Conservation (phyloP, 1,284 basidiomycete species). For the Boletus hoseneyae region DNA sequence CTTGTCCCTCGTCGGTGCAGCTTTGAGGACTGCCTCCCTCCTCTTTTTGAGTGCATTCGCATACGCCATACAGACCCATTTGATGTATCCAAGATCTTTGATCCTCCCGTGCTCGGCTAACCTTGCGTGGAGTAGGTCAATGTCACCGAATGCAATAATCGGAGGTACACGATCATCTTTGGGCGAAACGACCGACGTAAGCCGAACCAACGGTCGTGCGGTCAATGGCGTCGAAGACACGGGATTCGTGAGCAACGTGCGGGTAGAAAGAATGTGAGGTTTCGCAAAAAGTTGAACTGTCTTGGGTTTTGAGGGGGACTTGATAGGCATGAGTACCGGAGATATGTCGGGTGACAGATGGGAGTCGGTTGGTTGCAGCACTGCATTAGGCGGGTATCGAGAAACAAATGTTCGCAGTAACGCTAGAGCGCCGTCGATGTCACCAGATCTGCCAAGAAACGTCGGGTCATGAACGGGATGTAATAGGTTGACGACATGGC, state of each 20-base stretch:
- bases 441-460: constrained; percentile 40
- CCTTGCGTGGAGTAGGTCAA: constrained; percentile 65
- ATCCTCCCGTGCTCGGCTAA: constrained; percentile 44
- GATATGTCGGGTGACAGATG: background rate
- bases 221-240: constrained; percentile 24
- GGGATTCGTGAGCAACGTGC: constrained; percentile 43
- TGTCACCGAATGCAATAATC: constrained; percentile 58
- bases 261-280: constrained; percentile 48
- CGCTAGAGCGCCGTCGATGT: constrained; percentile 49
- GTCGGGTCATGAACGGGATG: constrained; percentile 2
- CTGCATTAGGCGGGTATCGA: constrained; percentile 53
- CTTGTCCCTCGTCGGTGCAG: constrained; percentile 8
- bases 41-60: constrained; percentile 58
- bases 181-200: constrained; percentile 48
- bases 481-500: constrained; percentile 26
- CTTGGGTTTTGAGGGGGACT: constrained; percentile 4
- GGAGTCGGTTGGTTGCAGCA: constrained; percentile 13
- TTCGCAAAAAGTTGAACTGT: constrained; percentile 32
- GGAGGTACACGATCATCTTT: constrained; percentile 71
- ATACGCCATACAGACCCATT: constrained; percentile 65
- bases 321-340: background rate
- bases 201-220: constrained; percentile 60
- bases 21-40: constrained; percentile 46
- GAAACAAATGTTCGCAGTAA: constrained; percentile 54
- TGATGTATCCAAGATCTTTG: constrained; percentile 56